Evolutionary conservation across 139 green algal species (phyloP).

Genomic region (Cymbomonas tetramitiformis): DNA sequence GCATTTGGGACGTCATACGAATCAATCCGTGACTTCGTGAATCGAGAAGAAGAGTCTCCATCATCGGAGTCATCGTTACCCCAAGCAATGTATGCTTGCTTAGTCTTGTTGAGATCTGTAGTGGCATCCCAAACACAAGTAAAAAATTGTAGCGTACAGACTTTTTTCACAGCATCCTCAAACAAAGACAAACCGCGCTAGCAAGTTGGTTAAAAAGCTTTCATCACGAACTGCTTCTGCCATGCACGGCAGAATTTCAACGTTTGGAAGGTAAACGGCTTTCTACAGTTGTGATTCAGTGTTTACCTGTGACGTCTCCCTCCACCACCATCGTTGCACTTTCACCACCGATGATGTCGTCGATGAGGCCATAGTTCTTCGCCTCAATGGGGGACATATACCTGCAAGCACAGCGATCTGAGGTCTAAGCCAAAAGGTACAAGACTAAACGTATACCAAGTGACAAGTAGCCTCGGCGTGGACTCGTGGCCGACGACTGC

Average conservation of each 20-base stretch:
- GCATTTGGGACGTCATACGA: background rate
- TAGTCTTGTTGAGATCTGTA: slow-evolving; percentile 19
- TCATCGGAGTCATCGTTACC: slow-evolving; percentile 13
- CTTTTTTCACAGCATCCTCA: no score
- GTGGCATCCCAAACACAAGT: no score
- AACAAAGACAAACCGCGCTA: no score
- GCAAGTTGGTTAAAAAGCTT: no score
- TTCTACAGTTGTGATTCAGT: no score
- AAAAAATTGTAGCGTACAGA: no score
- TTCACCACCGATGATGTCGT: slow-evolving; percentile 89
- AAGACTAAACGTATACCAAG: background rate
- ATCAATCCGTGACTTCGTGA: background rate
- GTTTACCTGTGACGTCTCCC: slow-evolving; percentile 25
- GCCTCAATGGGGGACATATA: slow-evolving; percentile 96
- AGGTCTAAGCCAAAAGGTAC: slow-evolving; percentile 3
- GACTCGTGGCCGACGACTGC: no score
- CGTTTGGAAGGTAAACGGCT: no score
- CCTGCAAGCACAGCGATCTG: no score
- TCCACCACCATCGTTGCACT: slow-evolving; percentile 56
- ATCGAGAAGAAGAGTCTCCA: background rate
- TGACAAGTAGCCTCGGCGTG: background rate
- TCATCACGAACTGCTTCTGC: no score
- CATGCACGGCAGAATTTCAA: no score
- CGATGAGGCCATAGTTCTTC: slow-evolving; percentile 88
- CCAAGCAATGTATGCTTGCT: slow-evolving; percentile 19